phyloP scores from a whole-genome alignment of 306 rosid species.

The Coriaria nepalensis region DNA sequence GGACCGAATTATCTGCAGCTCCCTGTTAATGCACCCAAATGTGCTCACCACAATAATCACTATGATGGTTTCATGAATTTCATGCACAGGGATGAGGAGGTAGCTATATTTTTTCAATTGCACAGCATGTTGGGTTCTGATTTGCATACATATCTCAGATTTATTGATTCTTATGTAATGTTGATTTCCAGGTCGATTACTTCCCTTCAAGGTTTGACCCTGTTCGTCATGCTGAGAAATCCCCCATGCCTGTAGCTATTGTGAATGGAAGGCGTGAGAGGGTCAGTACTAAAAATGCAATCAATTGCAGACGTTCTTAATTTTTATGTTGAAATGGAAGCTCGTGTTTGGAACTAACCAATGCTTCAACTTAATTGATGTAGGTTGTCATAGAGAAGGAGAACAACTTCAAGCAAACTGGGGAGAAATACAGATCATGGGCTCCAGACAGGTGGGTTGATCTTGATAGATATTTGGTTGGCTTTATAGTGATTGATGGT shows the following conservation, averaged over 20 bases:
- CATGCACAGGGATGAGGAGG: slow-evolving; percentile 96
- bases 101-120: neutral
- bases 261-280: slow-evolving; percentile 36
- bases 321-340: too few species aligned
- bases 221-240: slow-evolving; percentile 45
- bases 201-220: slow-evolving; percentile 59
- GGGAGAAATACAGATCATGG: slow-evolving; percentile 80
- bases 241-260: slow-evolving; percentile 35
- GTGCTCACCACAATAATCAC: slow-evolving; percentile 80
- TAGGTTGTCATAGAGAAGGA: slow-evolving; percentile 60
- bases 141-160: too few species aligned
- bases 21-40: slow-evolving; percentile 84
- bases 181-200: slow-evolving; percentile 37
- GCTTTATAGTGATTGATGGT: too few species aligned
- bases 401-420: slow-evolving; percentile 86
- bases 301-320: neutral
- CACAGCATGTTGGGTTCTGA: too few species aligned
- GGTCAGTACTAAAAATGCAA: slow-evolving; percentile 21
- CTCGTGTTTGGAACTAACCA: too few species aligned
- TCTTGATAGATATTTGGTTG: too few species aligned
- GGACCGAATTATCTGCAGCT: slow-evolving; percentile 91
- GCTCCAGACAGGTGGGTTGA: slow-evolving; percentile 59
- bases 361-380: neutral
- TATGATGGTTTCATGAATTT: slow-evolving; percentile 85
- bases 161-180: too few species aligned